Conservation (phyloP, 345 rosid species). For the Camelina sativa region DNA sequence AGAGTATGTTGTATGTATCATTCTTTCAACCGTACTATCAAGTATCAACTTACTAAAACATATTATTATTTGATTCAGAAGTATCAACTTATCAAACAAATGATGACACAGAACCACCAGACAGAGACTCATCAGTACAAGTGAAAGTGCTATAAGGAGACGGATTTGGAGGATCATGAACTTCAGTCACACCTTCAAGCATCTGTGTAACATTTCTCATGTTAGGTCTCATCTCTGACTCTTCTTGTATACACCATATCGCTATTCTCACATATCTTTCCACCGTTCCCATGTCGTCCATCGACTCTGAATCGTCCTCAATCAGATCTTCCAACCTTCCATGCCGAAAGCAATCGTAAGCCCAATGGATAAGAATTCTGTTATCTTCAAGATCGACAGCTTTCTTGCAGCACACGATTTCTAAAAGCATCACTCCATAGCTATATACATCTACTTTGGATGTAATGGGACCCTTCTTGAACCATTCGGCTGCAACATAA, state of each 20-base stretch:
- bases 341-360: conserved; percentile 49
- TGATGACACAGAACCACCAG: background rate
- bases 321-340: conserved; percentile 43
- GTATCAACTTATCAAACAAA: conserved; percentile 10
- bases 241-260: conserved; percentile 68
- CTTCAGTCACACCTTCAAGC: conserved; percentile 49
- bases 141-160: conserved; percentile 15
- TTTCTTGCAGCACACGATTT: conserved; percentile 45
- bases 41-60: background rate
- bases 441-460: conserved; percentile 48
- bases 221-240: conserved; percentile 50
- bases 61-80: background rate
- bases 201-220: conserved; percentile 53
- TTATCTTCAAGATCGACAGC: conserved; percentile 35
- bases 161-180: conserved; percentile 43
- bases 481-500: conserved; percentile 58
- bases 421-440: conserved; percentile 47
- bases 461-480: conserved; percentile 45
- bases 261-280: conserved; percentile 53
- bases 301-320: conserved; percentile 49
- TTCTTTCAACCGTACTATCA: background rate
- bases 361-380: conserved; percentile 50
- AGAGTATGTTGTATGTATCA: background rate
- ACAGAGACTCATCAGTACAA: conserved; percentile 1
- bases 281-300: conserved; percentile 44